Evolutionary conservation across 1,284 basidiomycete species (phyloP).

Genomic region (Melampsora americana): DNA sequence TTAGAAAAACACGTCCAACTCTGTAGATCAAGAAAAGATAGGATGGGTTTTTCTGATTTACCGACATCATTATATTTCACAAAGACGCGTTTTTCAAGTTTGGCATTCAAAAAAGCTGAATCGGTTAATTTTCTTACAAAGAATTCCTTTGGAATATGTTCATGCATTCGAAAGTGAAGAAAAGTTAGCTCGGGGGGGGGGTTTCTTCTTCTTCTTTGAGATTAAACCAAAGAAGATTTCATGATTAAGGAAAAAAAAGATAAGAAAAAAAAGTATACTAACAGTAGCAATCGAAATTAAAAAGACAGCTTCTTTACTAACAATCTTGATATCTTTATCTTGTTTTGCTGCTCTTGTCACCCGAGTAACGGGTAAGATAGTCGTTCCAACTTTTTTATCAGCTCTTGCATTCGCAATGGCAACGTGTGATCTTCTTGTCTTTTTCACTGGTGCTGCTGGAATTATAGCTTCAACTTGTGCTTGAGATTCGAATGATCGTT

Average conservation of each 20-base stretch:
- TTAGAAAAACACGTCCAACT: background rate
- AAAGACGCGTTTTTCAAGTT: slow-evolving; percentile 34
- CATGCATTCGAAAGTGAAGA: background rate
- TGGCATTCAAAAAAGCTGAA: slow-evolving; percentile 31
- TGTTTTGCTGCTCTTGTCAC: slow-evolving; percentile 38
- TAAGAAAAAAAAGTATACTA: background rate
- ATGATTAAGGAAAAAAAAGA: too few relatives aligned
- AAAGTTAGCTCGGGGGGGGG: too few relatives aligned
- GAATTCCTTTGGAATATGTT: slow-evolving; percentile 26
- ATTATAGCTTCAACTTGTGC: background rate
- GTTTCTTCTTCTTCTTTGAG: too few relatives aligned
- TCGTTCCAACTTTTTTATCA: slow-evolving; percentile 58
- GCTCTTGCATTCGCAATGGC: background rate
- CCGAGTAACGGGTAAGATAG: slow-evolving; percentile 22
- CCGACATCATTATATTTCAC: slow-evolving; percentile 41
- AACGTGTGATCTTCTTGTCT: background rate
- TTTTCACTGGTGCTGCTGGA: background rate
- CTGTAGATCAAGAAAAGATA: background rate
- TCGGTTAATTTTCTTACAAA: slow-evolving; percentile 41
- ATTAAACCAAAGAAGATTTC: too few relatives aligned
- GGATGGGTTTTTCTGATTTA: slow-evolving; percentile 11
- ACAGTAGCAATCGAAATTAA: slow-evolving; percentile 41
- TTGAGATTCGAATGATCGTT: background rate
- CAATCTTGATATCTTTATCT: slow-evolving; percentile 45
- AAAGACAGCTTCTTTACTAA: slow-evolving; percentile 31